phyloP scores from a whole-genome alignment of 495 filamentous ascomycete species.

The Penicillium odoratum region DNA sequence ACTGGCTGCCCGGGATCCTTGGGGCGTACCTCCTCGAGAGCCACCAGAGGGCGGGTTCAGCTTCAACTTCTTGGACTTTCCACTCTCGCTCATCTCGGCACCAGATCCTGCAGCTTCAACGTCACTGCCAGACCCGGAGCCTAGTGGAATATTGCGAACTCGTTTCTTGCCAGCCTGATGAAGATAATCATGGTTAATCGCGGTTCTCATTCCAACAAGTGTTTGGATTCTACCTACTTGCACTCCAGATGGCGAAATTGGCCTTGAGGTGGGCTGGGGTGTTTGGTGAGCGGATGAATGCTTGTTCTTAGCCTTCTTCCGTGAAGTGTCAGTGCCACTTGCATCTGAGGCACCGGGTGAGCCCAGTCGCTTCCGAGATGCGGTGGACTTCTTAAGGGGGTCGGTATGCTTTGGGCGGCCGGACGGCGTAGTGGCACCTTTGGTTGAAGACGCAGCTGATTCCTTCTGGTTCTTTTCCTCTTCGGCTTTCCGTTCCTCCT shows the following conservation, averaged over 20 bases:
- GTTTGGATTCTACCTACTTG: conserved; percentile 27
- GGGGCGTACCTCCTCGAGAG: conserved; percentile 55
- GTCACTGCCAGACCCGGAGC: conserved; percentile 72
- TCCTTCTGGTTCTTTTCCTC: conserved; percentile 59
- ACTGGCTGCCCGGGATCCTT: conserved; percentile 54
- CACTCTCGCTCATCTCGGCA: conserved; percentile 70
- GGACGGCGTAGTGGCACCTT: conserved; percentile 74
- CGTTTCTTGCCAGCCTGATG: conserved; percentile 48
- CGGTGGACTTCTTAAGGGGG: conserved; percentile 55
- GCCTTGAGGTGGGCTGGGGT: conserved; percentile 58
- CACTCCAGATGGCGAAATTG: conserved; percentile 47
- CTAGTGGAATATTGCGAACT: conserved; percentile 37
- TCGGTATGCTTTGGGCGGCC: conserved; percentile 54
- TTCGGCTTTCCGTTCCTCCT: conserved; percentile 61
- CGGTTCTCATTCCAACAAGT: background rate
- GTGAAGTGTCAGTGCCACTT: conserved; percentile 83
- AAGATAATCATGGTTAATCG: conserved; percentile 12
- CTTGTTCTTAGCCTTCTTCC: conserved; percentile 84
- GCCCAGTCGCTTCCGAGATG: conserved; percentile 76
- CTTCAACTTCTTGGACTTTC: conserved; percentile 69
- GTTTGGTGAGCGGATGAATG: conserved; percentile 47
- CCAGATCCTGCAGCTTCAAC: conserved; percentile 67
- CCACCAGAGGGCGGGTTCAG: conserved; percentile 50
- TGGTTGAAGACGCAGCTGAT: conserved; percentile 58
- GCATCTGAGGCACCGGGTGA: conserved; percentile 86